Conservation (phyloP, 768 basidiomycete species). For the Pleurotus tuoliensis region DNA sequence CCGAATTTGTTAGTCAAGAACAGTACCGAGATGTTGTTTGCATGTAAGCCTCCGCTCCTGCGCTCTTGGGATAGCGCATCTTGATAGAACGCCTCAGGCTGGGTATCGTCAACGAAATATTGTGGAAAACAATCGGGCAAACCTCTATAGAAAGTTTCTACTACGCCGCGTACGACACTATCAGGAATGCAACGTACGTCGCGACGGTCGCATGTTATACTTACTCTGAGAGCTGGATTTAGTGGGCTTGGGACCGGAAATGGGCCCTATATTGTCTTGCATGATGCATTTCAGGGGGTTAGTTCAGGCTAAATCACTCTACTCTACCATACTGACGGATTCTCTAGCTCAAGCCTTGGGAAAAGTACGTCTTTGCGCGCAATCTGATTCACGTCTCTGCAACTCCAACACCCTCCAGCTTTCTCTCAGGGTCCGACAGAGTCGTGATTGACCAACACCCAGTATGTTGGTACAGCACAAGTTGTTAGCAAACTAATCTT, state of each 20-base stretch:
- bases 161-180: slow-evolving; percentile 41
- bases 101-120: slow-evolving; percentile 64
- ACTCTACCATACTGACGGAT: slow-evolving; percentile 5
- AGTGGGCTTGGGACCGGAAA: slow-evolving; percentile 66
- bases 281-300: slow-evolving; percentile 65
- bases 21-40: slow-evolving; percentile 72
- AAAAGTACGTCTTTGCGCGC: slow-evolving; percentile 28
- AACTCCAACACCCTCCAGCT: slow-evolving; percentile 32
- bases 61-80: slow-evolving; percentile 4
- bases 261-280: slow-evolving; percentile 54
- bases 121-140: slow-evolving; percentile 54
- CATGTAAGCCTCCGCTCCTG: slow-evolving; percentile 35
- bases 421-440: slow-evolving; percentile 75
- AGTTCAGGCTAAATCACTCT: slow-evolving; percentile 19
- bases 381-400: neutral
- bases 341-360: slow-evolving; percentile 37
- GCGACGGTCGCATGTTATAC: slow-evolving; percentile 5
- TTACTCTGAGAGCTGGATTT: neutral
- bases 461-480: slow-evolving; percentile 28
- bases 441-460: slow-evolving; percentile 76
- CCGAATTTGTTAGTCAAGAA: slow-evolving; percentile 82
- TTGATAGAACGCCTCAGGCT: slow-evolving; percentile 23
- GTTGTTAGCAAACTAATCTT: too few species aligned
- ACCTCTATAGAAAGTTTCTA: slow-evolving; percentile 37
- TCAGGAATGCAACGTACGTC: slow-evolving; percentile 36